phyloP scores from a whole-genome alignment of 345 rosid genomes.

The Angophora floribunda region DNA sequence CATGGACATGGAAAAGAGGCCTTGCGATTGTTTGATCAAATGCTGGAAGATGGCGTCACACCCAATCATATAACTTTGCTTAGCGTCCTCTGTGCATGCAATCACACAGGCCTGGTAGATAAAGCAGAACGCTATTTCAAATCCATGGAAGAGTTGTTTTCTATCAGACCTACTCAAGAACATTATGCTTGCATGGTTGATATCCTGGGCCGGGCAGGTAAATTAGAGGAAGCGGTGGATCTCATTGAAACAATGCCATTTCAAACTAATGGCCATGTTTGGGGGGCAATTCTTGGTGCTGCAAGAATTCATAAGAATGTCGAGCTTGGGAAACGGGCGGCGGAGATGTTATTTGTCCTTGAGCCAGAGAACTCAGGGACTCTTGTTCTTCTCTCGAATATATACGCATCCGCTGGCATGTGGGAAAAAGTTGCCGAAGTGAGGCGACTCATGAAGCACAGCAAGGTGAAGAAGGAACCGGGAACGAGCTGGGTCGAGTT shows the following conservation, averaged over 20 bases:
- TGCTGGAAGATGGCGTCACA: slow-evolving; percentile 30
- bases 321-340: slow-evolving; percentile 37
- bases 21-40: slow-evolving; percentile 24
- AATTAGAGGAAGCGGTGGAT: slow-evolving; percentile 40
- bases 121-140: slow-evolving; percentile 35
- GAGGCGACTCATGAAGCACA: slow-evolving; percentile 41
- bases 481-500: slow-evolving; percentile 62
- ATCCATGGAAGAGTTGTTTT: slow-evolving; percentile 32
- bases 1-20: slow-evolving; percentile 52
- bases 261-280: slow-evolving; percentile 33
- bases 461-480: slow-evolving; percentile 53
- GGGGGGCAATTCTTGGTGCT: slow-evolving; percentile 68
- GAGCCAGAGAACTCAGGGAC: slow-evolving; percentile 55
- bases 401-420: slow-evolving; percentile 51
- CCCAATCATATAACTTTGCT: slow-evolving; percentile 57
- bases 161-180: slow-evolving; percentile 37
- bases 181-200: slow-evolving; percentile 69
- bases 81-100: slow-evolving; percentile 56
- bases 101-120: slow-evolving; percentile 50
- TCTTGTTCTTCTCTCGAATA: slow-evolving; percentile 41
- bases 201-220: slow-evolving; percentile 51
- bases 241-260: slow-evolving; percentile 40
- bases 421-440: slow-evolving; percentile 43
- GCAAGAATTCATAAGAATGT: slow-evolving; percentile 55
- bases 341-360: slow-evolving; percentile 39